These are phyloP conservation scores for Nelumbo lutea DNA, from an alignment of 164 flowering plant species.

Conservation along the genomic window DNA sequence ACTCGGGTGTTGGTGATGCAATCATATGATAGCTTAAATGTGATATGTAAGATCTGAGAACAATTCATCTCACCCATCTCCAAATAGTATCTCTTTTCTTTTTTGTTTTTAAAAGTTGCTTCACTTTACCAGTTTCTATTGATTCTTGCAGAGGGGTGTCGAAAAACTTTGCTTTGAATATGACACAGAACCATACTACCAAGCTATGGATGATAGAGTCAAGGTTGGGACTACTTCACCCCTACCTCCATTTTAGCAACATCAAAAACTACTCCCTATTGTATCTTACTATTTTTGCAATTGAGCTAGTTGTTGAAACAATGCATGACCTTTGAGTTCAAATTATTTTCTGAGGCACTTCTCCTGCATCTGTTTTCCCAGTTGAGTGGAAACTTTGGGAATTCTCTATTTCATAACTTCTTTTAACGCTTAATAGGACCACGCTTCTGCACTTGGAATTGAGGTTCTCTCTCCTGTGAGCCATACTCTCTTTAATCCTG, in stretches of 20 bases:
- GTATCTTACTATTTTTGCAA: neutral
- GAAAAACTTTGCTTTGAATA: conserved; percentile 79
- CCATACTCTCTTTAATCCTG: conserved; percentile 85
- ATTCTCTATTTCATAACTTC: neutral
- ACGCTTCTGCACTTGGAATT: conserved; percentile 60
- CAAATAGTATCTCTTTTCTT: neutral
- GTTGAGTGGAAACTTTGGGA: neutral
- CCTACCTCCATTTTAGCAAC: neutral
- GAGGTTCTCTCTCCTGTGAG: conserved; percentile 89
- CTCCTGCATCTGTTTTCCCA: neutral
- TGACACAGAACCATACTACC: conserved; percentile 88
- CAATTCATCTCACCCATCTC: neutral
- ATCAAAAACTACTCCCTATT: neutral
- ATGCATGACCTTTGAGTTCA: neutral
- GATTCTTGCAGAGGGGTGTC: conserved; percentile 69
- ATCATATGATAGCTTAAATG: no score
- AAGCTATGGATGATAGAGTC: conserved; percentile 55
- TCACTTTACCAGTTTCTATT: neutral
- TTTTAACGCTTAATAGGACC: conserved; percentile 36
- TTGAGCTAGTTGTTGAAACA: neutral
- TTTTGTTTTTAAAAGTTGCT: neutral
- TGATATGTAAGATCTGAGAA: no score
- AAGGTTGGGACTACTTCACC: conserved; percentile 38
- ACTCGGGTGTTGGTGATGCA: no score
- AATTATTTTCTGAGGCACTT: neutral